Percentiles rank a stretch among this genome's conserved stretches.
Conservation (phyloP, 1,139 yeast genomes). For the Nakaseomyces delphensis region DNA sequence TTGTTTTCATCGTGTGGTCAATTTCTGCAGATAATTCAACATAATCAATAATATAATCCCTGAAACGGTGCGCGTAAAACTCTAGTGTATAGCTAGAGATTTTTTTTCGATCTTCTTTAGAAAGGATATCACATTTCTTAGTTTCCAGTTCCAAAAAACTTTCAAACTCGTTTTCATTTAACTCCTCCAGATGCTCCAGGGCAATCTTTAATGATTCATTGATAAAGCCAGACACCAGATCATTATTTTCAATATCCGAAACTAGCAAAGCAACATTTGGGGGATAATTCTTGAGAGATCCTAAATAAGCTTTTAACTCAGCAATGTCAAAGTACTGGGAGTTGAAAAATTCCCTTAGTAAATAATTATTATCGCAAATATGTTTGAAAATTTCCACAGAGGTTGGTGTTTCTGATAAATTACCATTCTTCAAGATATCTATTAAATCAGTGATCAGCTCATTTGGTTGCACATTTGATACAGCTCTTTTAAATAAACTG, state of each 20-base stretch:
- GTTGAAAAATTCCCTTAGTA: not conserved
- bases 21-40: constrained; percentile 14
- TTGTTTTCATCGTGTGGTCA: constrained; percentile 16
- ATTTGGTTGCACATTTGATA: not conserved
- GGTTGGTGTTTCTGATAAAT: not conserved
- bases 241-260: not conserved
- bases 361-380: not conserved
- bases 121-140: constrained; percentile 6
- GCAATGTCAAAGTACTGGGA: not conserved
- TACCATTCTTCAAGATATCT: not conserved
- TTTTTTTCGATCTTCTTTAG: constrained; percentile 17
- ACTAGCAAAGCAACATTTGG: not conserved
- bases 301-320: not conserved
- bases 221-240: not conserved
- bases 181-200: constrained; percentile 1
- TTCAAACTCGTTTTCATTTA: constrained; percentile 7
- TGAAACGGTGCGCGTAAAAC: constrained; percentile 26
- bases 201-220: not conserved
- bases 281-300: not conserved
- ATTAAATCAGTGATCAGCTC: not conserved
- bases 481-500: not conserved
- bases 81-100: constrained; percentile 25
- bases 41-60: constrained; percentile 25
- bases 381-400: not conserved
- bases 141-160: constrained; percentile 11